phyloP scores from a whole-genome alignment of 148 eudicot genomes.

The Arctostaphylos glauca region DNA sequence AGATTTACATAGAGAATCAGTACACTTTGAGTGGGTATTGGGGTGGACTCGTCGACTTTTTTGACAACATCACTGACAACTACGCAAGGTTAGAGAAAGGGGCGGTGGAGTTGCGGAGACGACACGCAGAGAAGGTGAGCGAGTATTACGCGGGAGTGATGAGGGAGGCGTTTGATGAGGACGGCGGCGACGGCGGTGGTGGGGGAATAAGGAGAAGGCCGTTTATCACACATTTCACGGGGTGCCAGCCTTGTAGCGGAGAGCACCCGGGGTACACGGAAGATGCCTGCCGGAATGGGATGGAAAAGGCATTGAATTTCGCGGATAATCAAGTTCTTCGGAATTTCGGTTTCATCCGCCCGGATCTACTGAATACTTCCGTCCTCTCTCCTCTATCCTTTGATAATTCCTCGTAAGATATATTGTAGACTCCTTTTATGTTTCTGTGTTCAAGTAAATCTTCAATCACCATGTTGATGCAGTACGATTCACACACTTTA shows the following conservation, averaged over 20 bases:
- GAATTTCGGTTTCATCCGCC: conserved; percentile 15
- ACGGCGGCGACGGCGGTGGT: conserved; percentile 6
- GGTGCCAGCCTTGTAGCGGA: background rate
- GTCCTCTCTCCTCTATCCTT: background rate
- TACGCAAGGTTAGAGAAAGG: conserved; percentile 29
- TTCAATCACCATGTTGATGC: no score
- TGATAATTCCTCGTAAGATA: background rate
- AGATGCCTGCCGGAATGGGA: background rate
- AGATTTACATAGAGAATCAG: conserved; percentile 43
- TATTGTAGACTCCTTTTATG: no score
- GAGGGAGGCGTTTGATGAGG: conserved; percentile 20
- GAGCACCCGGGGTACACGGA: conserved; percentile 1
- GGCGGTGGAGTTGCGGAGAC: conserved; percentile 31
- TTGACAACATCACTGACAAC: conserved; percentile 22
- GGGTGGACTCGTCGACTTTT: conserved; percentile 42
- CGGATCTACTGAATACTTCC: background rate
- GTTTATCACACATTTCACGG: background rate
- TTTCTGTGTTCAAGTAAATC: no score
- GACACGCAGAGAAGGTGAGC: conserved; percentile 57
- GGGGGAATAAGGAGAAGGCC: background rate
- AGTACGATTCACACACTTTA: no score
- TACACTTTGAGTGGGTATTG: conserved; percentile 60
- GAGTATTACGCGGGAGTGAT: conserved; percentile 25
- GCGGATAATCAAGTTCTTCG: conserved; percentile 30
- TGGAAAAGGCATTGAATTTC: conserved; percentile 13